phyloP scores from a whole-genome alignment of 2,329 filamentous ascomycete species.

The Colletotrichum echinochloae region DNA sequence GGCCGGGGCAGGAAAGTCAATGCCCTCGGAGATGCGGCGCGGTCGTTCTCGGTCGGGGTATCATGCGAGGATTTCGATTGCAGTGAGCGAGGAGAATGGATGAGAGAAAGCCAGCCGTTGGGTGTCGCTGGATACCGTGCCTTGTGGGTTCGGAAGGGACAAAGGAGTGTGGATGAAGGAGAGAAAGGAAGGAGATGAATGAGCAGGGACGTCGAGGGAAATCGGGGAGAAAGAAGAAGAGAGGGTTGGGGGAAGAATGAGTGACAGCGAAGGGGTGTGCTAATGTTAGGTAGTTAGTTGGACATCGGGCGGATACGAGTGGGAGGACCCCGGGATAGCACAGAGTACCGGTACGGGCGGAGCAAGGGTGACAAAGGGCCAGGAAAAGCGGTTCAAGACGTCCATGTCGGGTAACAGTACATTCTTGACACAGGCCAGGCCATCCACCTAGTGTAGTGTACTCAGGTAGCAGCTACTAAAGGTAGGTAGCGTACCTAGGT shows the following conservation, averaged over 20 bases:
- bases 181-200: slow-evolving; percentile 20
- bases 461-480: too few species aligned
- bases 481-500: too few species aligned
- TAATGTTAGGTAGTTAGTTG: slow-evolving; percentile 26
- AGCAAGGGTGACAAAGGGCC: slow-evolving; percentile 3
- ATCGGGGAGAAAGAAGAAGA: slow-evolving; percentile 17
- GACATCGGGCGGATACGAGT: slow-evolving; percentile 30
- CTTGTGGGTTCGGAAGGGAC: slow-evolving; percentile 18
- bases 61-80: slow-evolving; percentile 21
- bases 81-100: background rate
- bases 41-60: slow-evolving; percentile 11
- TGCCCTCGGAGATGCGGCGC: slow-evolving; percentile 19
- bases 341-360: slow-evolving; percentile 28
- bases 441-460: background rate
- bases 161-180: slow-evolving; percentile 27
- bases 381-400: slow-evolving; percentile 1
- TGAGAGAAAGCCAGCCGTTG: slow-evolving; percentile 4
- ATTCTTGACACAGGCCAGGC: background rate
- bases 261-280: slow-evolving; percentile 33
- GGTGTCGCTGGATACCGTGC: slow-evolving; percentile 8
- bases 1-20: slow-evolving; percentile 1
- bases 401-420: background rate
- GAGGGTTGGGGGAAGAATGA: slow-evolving; percentile 25
- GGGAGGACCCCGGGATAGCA: slow-evolving; percentile 19
- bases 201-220: slow-evolving; percentile 28